Evolutionary conservation across 768 basidiomycete species (phyloP), one percentile per base, ranked within the genome.

Genomic region (Psilocybe azurescens): DNA sequence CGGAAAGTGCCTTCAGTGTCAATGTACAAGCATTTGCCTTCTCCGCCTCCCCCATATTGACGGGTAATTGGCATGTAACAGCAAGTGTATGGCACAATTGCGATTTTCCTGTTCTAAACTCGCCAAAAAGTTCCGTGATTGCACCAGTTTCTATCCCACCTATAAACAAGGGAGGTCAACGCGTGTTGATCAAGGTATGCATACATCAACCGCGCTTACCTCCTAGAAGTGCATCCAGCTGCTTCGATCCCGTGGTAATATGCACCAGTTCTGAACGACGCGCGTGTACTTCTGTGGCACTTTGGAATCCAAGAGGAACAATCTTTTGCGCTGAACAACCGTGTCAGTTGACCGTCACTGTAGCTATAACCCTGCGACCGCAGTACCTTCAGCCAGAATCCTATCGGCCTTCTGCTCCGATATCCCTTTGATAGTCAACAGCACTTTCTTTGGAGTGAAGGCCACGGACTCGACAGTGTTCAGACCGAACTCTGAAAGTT

Each of bases 1-100:
- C 97, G 95, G 82, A 99, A 99, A 8, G 97, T 99, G 29, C 97
- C 97, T 72, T 99, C 97, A 0, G 97, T 99, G 74, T 99, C 97
- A 77, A 99, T 98, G 76, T 97, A 99, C 49, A 99, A 80, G 72
- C 97, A 98, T 78, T 99, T 99, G 41, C 97, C 97, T 77, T 99
- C 97, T 11, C 97, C 97, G 14, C 97, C 97, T 18, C 97, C n/a
- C n/a, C 97, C 96, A 99, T 98, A 69, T 87, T 90, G 47, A 95
- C 91, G 1, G 97, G 97, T 13, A 99, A 85, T 78, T 99, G 97
- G 72, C 97, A 99, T 4, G 97, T 98, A 10, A 98, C 97, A 3
- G 97, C 95, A 50, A 99, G 87, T 0, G 97, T 98, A 73, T 99
- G 97, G 73, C 97, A 99, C 51, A 99, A 85, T 72, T 99, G 97